Evolutionary conservation across 192 early-diverging fungal species (phyloP).

Genomic region (Backusella sp.): DNA sequence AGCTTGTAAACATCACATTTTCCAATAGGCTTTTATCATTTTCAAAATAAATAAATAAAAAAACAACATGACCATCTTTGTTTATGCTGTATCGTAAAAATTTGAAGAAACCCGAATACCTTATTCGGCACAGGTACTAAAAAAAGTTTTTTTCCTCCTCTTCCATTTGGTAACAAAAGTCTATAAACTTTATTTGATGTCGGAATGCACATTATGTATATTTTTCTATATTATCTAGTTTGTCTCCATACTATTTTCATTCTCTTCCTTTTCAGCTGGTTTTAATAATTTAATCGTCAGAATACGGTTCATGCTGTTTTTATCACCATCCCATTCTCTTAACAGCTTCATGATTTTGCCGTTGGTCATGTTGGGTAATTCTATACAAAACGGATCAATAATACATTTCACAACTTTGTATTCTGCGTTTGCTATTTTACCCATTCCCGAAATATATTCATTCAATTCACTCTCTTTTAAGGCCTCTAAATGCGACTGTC

Average conservation of each 20-base stretch:
- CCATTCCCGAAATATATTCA: constrained; percentile 54
- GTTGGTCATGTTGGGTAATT: constrained; percentile 55
- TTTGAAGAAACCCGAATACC: not conserved
- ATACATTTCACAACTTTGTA: not conserved
- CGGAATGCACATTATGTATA: not conserved
- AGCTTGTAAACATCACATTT: too few species aligned
- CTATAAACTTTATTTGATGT: not conserved
- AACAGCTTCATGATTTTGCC: constrained; percentile 47
- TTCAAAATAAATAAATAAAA: too few species aligned
- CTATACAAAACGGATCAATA: constrained; percentile 12
- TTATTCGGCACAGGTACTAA: not conserved
- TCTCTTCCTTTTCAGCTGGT: not conserved
- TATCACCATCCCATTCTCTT: constrained; percentile 56
- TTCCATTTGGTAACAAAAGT: not conserved
- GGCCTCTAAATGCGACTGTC: constrained; percentile 41
- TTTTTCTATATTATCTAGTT: not conserved
- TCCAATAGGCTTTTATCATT: too few species aligned
- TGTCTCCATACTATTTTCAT: not conserved
- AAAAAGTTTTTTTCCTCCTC: not conserved
- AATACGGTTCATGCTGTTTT: constrained; percentile 48
- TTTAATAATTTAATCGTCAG: constrained; percentile 35
- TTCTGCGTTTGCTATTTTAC: constrained; percentile 32
- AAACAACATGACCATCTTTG: too few species aligned
- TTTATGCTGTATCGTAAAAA: too few species aligned
- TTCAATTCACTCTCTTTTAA: constrained; percentile 44